Base-by-base conservation (phyloP, 345 rosid species). In the Kernera saxatilis region DNA sequence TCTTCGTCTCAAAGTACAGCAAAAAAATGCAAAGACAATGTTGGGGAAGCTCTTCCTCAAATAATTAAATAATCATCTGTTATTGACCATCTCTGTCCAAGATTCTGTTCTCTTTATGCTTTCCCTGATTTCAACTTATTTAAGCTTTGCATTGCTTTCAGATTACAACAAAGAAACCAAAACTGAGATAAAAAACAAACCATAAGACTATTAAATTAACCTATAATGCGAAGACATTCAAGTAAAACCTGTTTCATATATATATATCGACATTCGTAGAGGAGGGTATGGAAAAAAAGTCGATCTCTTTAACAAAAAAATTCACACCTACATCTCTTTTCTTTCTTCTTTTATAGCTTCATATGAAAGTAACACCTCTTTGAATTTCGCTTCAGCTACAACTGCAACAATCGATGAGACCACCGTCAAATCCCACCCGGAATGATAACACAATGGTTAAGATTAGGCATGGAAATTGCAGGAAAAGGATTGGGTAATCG, bases 351-450 rank as follows among this genome's bases (percentile, higher is more conserved):
- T 91, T 56, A 91, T 86, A 62, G 97, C 93, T 80, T 93, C 98
- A 33, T 93, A 93, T 5, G 98, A 93, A 49, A 55, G 64, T 84
- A 93, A 84, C 23, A 91, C 93, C 77, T 93, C 97, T 81, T 93
- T 93, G 81, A 93, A 93, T 83, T 87, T 93, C 2, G 84, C 90
- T 84, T 91, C 98, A 1, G 98, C 98, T 6, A 64, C 88, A 64
- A 78, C 97, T 93, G 92, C 77, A 84, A 53, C 46, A 75, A 5
- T 46, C 25, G 12, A 72, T 60, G 25, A 60, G 32, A 48, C 30
- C 49, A 5, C 36, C 4, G 3, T 62, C 41, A 54, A 32, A 51
- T 22, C 29, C n/a, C n/a, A 52, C 29, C 8, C 10, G 14, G 37
- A 22, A 21, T 39, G 13, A 48, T 13, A 21, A 46, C 27, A 56